A percentile compares a stretch with the other conserved stretches of the same genome.
Evolutionary conservation across 306 rosid genomes (phyloP).

Genomic region (Ammopiptanthus mongolicus): DNA sequence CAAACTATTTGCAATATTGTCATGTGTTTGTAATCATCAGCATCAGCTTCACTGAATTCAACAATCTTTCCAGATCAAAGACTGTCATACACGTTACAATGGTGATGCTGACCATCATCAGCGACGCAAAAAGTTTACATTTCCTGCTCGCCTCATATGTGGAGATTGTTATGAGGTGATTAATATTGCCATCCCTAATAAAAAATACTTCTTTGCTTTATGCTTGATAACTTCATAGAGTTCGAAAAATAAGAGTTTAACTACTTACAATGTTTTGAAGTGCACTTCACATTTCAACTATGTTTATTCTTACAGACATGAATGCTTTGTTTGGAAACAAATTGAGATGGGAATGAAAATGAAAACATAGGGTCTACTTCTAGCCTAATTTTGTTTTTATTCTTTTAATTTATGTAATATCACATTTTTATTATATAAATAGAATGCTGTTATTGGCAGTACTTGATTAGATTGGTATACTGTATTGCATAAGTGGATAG

Average conservation of each 20-base stretch:
- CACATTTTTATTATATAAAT: not conserved
- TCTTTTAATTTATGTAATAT: not conserved
- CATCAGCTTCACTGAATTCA: constrained; percentile 16
- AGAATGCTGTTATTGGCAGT: not conserved
- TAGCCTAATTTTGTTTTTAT: not conserved
- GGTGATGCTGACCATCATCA: constrained; percentile 97
- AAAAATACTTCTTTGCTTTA: not conserved
- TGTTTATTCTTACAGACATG: not conserved
- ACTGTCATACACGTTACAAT: constrained; percentile 92
- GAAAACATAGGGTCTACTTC: not conserved
- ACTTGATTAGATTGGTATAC: not conserved
- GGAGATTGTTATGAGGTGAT: constrained; percentile 96
- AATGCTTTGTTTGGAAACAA: not conserved
- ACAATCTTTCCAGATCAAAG: constrained; percentile 70
- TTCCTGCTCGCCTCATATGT: constrained; percentile 94
- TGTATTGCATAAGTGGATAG: not conserved
- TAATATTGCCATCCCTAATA: not conserved
- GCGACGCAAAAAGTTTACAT: constrained; percentile 80
- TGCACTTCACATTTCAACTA: not conserved
- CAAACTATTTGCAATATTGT: constrained; percentile 13
- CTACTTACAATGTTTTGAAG: not conserved
- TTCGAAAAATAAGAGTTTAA: not conserved
- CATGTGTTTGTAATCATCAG: constrained; percentile 12
- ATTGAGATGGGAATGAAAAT: not conserved
- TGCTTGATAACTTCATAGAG: not conserved